A percentile compares a stretch with the other conserved stretches of the same genome.
phyloP scores from a whole-genome alignment of 768 basidiomycete genomes.

The Piloderma croceum region DNA sequence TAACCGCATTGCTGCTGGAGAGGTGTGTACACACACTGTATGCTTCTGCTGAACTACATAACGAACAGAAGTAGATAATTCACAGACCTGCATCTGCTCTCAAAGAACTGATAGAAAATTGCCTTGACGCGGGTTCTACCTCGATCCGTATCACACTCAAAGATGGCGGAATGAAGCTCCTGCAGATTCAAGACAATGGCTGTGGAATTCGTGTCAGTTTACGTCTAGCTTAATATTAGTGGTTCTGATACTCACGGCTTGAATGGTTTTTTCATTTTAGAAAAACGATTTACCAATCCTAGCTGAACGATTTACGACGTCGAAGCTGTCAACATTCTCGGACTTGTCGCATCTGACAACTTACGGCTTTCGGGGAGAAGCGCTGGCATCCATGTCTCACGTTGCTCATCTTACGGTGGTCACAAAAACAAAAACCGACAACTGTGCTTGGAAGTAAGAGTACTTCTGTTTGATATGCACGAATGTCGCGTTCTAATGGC shows the following conservation, averaged over 20 bases:
- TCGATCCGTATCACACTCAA: conserved; percentile 85
- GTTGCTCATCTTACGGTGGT: conserved; percentile 83
- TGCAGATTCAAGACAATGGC: conserved; percentile 96
- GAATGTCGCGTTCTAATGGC: background rate
- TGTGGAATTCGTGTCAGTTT: conserved; percentile 80
- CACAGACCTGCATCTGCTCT: conserved; percentile 90
- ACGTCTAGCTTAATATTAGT: conserved; percentile 1
- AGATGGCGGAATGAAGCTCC: conserved; percentile 90
- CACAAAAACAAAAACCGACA: conserved; percentile 81
- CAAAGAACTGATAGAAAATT: conserved; percentile 93
- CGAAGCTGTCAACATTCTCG: conserved; percentile 81
- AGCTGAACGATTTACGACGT: conserved; percentile 93
- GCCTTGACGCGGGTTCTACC: conserved; percentile 88
- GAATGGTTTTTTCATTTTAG: too few species aligned
- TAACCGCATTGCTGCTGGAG: conserved; percentile 85
- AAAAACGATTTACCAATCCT: conserved; percentile 85
- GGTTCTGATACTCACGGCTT: background rate
- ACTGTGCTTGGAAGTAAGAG: conserved; percentile 89
- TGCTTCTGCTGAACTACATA: conserved; percentile 24
- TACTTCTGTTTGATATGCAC: conserved; percentile 5
- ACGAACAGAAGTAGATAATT: conserved; percentile 54
- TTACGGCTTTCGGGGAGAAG: conserved; percentile 97
- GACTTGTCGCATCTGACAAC: conserved; percentile 82
- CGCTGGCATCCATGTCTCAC: conserved; percentile 92
- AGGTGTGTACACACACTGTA: conserved; percentile 31